Percentiles rank a stretch among this genome's conserved stretches.
Evolutionary conservation across 2,329 filamentous ascomycete genomes (phyloP).

Genomic region (Sclerotinia nivalis): DNA sequence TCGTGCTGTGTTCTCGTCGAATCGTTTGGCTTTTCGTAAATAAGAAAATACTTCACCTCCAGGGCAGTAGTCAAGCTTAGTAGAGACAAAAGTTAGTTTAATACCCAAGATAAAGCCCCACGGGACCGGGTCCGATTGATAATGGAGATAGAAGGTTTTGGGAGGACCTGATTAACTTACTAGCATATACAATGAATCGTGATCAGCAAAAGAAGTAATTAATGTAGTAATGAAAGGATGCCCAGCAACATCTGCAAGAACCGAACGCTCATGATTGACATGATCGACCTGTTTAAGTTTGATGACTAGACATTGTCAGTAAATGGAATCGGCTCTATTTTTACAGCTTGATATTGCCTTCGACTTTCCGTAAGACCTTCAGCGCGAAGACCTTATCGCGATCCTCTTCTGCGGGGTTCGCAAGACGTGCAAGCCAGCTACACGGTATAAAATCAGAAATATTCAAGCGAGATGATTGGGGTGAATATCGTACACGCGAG

Average conservation of each 20-base stretch:
- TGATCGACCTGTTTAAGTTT: slow-evolving; percentile 85
- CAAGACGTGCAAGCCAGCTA: slow-evolving; percentile 67
- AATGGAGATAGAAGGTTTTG: slow-evolving; percentile 21
- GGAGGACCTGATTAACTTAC: slow-evolving; percentile 42
- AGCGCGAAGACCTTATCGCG: slow-evolving; percentile 72
- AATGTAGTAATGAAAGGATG: slow-evolving; percentile 83
- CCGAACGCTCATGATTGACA: slow-evolving; percentile 78
- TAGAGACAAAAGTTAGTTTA: not conserved
- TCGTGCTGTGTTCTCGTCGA: slow-evolving; percentile 74
- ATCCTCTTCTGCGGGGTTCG: slow-evolving; percentile 54
- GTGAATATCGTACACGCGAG: slow-evolving; percentile 55
- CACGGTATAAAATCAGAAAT: slow-evolving; percentile 20
- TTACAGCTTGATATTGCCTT: slow-evolving; percentile 42
- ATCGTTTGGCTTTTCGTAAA: slow-evolving; percentile 72
- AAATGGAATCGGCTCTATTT: not conserved
- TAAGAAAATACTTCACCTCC: slow-evolving; percentile 86
- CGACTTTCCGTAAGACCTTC: slow-evolving; percentile 73
- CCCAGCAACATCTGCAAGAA: slow-evolving; percentile 74
- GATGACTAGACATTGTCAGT: slow-evolving; percentile 55
- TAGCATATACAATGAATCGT: slow-evolving; percentile 77
- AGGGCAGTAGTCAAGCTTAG: slow-evolving; percentile 71
- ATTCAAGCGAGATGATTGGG: slow-evolving; percentile 13
- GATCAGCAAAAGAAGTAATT: slow-evolving; percentile 76
- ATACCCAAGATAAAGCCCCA: not conserved
- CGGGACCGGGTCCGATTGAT: not conserved